Conservation (phyloP, 1,139 yeast genomes). For the Debaryomyces sp. region DNA sequence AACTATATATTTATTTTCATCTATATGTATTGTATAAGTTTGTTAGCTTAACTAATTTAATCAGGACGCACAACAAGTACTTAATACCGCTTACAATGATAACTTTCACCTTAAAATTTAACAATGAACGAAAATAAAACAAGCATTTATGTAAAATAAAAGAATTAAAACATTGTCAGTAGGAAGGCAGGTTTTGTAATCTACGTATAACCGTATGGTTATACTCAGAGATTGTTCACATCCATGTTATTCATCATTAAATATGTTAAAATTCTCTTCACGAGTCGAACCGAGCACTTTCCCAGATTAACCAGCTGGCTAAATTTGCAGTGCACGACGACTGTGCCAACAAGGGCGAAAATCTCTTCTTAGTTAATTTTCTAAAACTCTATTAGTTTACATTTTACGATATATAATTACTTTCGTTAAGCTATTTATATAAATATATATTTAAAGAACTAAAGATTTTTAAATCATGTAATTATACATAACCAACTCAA, state of each 20-base stretch:
- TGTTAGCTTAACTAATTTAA: not conserved
- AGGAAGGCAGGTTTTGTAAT: constrained; percentile 59
- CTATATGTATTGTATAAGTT: not conserved
- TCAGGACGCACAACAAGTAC: not conserved
- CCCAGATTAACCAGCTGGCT: constrained; percentile 9
- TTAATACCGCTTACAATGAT: not conserved
- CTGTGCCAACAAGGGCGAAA: constrained; percentile 17
- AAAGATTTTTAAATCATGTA: constrained; percentile 28
- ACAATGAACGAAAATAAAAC: not conserved
- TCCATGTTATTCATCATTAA: constrained; percentile 51
- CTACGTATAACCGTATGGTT: constrained; percentile 43
- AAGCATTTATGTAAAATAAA: constrained; percentile 13
- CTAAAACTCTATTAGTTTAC: not conserved
- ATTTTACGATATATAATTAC: no score
- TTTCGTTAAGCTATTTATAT: not conserved
- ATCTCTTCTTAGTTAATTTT: not conserved
- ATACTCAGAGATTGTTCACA: constrained; percentile 60
- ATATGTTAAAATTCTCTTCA: constrained; percentile 20
- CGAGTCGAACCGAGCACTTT: constrained; percentile 31
- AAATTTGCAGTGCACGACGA: constrained; percentile 18
- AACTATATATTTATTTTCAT: not conserved
- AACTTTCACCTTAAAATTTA: no score
- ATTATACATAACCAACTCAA: constrained; percentile 81
- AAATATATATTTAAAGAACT: not conserved
- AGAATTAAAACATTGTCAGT: constrained; percentile 35